These are phyloP conservation scores for Capsicum baccatum DNA, from an alignment of 257 asterid species.

Conservation along the genomic window DNA sequence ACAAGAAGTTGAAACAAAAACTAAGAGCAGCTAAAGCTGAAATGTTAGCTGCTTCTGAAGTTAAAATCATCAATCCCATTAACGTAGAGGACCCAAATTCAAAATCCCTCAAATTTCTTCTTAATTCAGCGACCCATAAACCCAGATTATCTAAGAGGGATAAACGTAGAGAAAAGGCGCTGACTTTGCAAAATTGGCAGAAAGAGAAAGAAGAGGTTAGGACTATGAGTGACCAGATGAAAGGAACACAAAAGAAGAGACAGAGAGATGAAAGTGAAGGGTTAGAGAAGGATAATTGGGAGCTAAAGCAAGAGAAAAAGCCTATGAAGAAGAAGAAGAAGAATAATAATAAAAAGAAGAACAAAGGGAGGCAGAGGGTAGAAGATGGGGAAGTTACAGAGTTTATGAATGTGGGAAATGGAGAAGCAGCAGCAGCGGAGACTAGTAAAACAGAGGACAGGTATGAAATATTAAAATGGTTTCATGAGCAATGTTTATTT, in stretches of 20 bases:
- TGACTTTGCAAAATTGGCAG: slow-evolving; percentile 37
- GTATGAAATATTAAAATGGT: slow-evolving; percentile 38
- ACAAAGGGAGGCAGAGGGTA: slow-evolving; percentile 8
- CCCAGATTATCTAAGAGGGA: slow-evolving; percentile 59
- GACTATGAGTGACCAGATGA: slow-evolving; percentile 36
- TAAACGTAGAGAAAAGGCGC: slow-evolving; percentile 53
- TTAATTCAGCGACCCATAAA: slow-evolving; percentile 34
- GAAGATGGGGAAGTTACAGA: slow-evolving; percentile 27
- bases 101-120: slow-evolving; percentile 33
- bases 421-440: slow-evolving; percentile 32
- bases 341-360: slow-evolving; percentile 41
- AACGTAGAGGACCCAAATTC: slow-evolving; percentile 31
- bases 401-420: slow-evolving; percentile 33
- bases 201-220: slow-evolving; percentile 34
- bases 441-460: slow-evolving; percentile 39
- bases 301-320: slow-evolving; percentile 41
- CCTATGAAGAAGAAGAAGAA: slow-evolving; percentile 45
- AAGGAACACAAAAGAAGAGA: slow-evolving; percentile 51
- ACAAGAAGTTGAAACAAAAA: slow-evolving; percentile 83
- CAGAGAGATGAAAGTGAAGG: slow-evolving; percentile 43
- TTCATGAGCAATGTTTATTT: not conserved
- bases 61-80: slow-evolving; percentile 30
- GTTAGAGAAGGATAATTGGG: slow-evolving; percentile 37
- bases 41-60: slow-evolving; percentile 49
- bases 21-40: slow-evolving; percentile 68